These are phyloP conservation scores for Pouteria glomerata DNA, from an alignment of 148 eudicot genomes.

Conservation along the genomic window DNA sequence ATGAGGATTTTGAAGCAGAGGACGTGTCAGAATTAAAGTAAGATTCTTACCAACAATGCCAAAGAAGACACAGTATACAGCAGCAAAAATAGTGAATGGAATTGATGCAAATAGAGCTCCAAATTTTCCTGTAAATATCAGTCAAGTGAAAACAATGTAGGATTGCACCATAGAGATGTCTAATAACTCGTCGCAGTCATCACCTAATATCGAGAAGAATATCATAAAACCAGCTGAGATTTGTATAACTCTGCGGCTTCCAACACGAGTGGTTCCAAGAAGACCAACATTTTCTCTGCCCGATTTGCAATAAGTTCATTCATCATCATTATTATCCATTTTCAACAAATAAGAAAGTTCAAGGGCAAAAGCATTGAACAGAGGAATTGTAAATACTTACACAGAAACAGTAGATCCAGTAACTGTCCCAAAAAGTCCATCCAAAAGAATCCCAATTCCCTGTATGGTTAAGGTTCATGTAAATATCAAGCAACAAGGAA, in stretches of 20 bases:
- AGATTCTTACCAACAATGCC: slow-evolving; percentile 81
- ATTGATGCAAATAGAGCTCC: slow-evolving; percentile 98
- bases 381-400: slow-evolving; percentile 36
- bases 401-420: slow-evolving; percentile 94
- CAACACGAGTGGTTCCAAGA: slow-evolving; percentile 93
- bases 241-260: slow-evolving; percentile 94
- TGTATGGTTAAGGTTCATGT: slow-evolving; percentile 10
- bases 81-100: slow-evolving; percentile 95
- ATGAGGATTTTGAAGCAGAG: not conserved
- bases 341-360: not conserved
- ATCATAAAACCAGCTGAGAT: slow-evolving; percentile 99
- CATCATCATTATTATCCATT: slow-evolving; percentile 10
- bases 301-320: no score
- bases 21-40: not conserved
- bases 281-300: slow-evolving; percentile 96
- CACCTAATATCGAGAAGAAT: slow-evolving; percentile 91
- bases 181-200: no score
- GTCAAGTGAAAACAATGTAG: not conserved
- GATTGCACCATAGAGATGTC: no score
- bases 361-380: not conserved
- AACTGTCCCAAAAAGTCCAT: slow-evolving; percentile 86
- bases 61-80: slow-evolving; percentile 78
- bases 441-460: slow-evolving; percentile 89
- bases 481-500: not conserved
- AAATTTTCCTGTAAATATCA: slow-evolving; percentile 66